Base-by-base conservation (phyloP, 2,329 filamentous ascomycete species). In the Immersiporthe knoxdaviesiana region DNA sequence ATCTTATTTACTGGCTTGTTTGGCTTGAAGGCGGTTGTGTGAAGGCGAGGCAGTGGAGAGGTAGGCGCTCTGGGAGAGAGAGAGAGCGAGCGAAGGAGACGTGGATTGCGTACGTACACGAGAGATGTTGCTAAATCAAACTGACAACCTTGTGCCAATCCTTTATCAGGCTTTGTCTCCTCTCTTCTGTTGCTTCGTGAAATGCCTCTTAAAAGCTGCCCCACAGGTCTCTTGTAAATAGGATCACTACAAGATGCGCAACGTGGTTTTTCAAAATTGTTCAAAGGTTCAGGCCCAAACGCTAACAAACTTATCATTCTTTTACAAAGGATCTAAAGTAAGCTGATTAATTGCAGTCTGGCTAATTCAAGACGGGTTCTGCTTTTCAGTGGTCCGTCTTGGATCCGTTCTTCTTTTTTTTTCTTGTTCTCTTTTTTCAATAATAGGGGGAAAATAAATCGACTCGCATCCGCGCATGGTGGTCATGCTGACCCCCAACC, bases 311-410 rank as follows among this genome's bases (percentile, higher is more conserved):
- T 39, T 52, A 18, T 58, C 11, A 65, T 62, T 67, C 58, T 39
- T 61, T 64, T 68, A 68, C 61, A 58, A 65, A 65, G 66, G 39
- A 56, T 68, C 68, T 70, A 70, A 62, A 59, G 35, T 62, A 68
- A 63, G 67, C 62, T 67, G 62, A 61, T 68, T 68, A 60, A 21
- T 32, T 54, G 60, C 66, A 39, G 50, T 63, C 35, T 61, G 58
- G 32, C 44, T 44, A 65, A 21, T 10, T 41, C 3, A 41, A 56
- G 54, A 24, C 32, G 21, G 18, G 63, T 27, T 37, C 35, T 8
- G 18, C 16, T n/a, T 62, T 62, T 62, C n/a, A 30, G 59, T 27
- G n/a, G 21, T 54, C 56, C 65, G 65, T 54, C 24, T 67, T 56
- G 30, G 68, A 65, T 69, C 67, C 67, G 67, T 63, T 47, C 12